Base-by-base conservation (phyloP, 2,329 filamentous ascomycete genomes). In the Cladobotryum mycophilum region DNA sequence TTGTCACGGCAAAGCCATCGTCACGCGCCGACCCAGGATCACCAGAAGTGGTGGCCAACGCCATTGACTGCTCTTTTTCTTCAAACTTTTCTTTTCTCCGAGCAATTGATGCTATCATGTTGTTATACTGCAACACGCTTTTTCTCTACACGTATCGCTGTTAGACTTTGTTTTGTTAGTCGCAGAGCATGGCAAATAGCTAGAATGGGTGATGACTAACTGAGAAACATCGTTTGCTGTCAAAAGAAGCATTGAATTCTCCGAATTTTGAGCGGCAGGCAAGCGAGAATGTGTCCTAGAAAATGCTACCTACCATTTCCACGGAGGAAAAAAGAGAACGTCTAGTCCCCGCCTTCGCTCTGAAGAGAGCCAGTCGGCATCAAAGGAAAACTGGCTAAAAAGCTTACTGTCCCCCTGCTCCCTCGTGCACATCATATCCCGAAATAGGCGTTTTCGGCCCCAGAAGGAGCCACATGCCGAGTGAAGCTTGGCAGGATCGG, bases 401-500 rank as follows among this genome's bases (percentile, higher is more conserved):
- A 51, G 43, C 52, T 53, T 53, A 47, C 48, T 42, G 37, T 45
- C 44, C 52, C 52, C 52, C 15, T 41, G 15, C 14, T 30, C 30
- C 30, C 22, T 34, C 18, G 17, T 50, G 53, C 55, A 53, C 52
- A 56, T 56, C 54, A 58, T 56, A 47, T 46, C 54, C 56, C 53
- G 51, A 55, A 55, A 42, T 53, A 57, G 56, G 51, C 49, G 44
- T 45, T 30, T 53, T 49, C 48, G 46, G 40, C 51, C 53, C 54
- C 57, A 49, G 55, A 51, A 48, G 51, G 45, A 53, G 49, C 56
- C 58, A 58, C 59, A 60, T 61, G 58, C 59, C 58, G 58, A 58
- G 46, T 51, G 60, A 62, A 56, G 59, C 60, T 62, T 62, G 60
- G 60, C 58, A 55, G 53, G 47, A 50, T 51, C 53, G 43, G 49